Conservation (phyloP, 176 grass and related monocot genomes). For the Leersia perrieri region DNA sequence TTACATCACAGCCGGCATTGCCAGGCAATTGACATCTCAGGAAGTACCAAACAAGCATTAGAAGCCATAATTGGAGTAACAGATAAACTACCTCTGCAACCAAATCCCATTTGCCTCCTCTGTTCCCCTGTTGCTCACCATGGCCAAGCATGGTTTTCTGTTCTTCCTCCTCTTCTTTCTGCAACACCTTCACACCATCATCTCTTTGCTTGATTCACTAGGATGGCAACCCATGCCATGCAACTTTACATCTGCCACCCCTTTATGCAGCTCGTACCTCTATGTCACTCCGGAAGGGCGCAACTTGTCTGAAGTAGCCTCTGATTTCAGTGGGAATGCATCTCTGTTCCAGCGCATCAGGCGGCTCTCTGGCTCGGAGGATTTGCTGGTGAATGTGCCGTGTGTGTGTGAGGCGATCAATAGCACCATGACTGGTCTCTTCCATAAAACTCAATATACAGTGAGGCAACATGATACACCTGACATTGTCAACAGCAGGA, state of each 20-base stretch:
- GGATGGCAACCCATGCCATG: constrained; percentile 41
- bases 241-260: not conserved
- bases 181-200: not conserved
- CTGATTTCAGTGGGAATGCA: constrained; percentile 33
- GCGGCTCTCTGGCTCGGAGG: constrained; percentile 21
- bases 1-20: constrained; percentile 18
- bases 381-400: constrained; percentile 42
- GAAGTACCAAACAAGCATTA: constrained; percentile 28
- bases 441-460: constrained; percentile 40
- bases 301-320: not conserved
- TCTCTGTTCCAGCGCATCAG: constrained; percentile 35
- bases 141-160: constrained; percentile 33
- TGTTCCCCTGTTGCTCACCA: constrained; percentile 21
- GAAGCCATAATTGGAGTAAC: constrained; percentile 4
- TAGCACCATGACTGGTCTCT: constrained; percentile 15
- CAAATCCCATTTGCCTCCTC: constrained; percentile 25
- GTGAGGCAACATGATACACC: not conserved
- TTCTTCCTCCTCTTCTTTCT: constrained; percentile 44
- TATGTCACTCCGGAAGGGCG: constrained; percentile 49
- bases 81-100: constrained; percentile 36
- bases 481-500: not conserved
- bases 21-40: constrained; percentile 30
- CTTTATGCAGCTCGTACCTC: constrained; percentile 48
- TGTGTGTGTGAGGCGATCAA: constrained; percentile 39
- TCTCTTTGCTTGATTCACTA: not conserved